Evolutionary conservation across 257 asterid genomes (phyloP).

Genomic region (Phtheirospermum japonicum): DNA sequence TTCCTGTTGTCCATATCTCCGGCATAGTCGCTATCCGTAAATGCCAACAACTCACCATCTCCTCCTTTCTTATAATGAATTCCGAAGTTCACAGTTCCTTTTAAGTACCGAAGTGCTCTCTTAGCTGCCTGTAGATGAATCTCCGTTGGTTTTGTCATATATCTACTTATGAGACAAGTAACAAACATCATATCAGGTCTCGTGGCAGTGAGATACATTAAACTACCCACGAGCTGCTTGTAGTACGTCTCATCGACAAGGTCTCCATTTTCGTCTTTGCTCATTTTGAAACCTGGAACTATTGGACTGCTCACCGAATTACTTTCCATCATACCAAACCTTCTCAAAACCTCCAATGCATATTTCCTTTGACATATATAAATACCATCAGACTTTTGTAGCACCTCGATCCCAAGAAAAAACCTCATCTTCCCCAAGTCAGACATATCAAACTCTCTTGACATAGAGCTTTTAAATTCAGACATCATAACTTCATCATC

Average conservation of each 20-base stretch:
- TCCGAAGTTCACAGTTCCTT: background rate
- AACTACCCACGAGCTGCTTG: too few species aligned
- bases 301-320: too few species aligned
- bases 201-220: constrained; percentile 14
- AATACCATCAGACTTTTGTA: too few species aligned
- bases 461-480: constrained; percentile 3
- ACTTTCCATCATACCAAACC: too few species aligned
- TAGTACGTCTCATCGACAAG: too few species aligned
- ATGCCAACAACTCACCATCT: background rate
- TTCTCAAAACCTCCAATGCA: too few species aligned
- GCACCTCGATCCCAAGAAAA: too few species aligned
- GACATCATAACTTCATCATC: background rate
- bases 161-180: background rate
- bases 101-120: background rate
- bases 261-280: too few species aligned
- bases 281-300: too few species aligned
- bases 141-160: constrained; percentile 7
- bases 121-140: background rate
- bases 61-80: constrained; percentile 11
- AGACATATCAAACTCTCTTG: background rate
- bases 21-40: constrained; percentile 24
- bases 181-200: background rate
- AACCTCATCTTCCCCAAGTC: too few species aligned
- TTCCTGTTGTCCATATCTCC: too few species aligned
- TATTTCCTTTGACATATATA: too few species aligned